Conservation (phyloP, 257 asterid species). For the Nicotiana otophora region DNA sequence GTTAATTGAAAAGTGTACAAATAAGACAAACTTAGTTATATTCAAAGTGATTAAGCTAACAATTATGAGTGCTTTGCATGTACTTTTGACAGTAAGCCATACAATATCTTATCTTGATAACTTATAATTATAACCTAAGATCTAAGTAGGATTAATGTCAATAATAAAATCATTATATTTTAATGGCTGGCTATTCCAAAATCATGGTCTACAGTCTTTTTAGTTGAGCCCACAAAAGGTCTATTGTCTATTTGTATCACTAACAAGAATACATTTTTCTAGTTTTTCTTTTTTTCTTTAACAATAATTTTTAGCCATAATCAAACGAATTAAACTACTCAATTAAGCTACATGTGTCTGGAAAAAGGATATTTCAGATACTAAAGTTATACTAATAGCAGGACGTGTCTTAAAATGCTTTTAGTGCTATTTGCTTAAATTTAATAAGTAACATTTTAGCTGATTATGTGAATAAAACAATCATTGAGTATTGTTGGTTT, state of each 20-base stretch:
- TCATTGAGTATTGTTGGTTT: too few species aligned
- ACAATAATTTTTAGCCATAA: not conserved
- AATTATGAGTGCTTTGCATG: not conserved
- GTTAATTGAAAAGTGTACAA: not conserved
- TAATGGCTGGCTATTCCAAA: not conserved
- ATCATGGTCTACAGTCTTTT: not conserved
- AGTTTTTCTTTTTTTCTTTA: too few species aligned
- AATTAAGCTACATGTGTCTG: not conserved
- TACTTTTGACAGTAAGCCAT: not conserved
- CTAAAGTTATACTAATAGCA: too few species aligned
- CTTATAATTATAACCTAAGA: not conserved
- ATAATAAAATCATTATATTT: not conserved
- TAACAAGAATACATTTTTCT: not conserved
- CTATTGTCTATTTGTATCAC: not conserved
- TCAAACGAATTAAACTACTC: not conserved
- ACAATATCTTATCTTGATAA: not conserved
- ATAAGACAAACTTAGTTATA: not conserved
- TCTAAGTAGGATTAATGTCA: not conserved
- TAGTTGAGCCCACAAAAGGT: conserved; percentile 11
- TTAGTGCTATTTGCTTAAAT: too few species aligned
- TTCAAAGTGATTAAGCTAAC: not conserved
- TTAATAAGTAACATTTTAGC: too few species aligned
- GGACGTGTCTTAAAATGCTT: too few species aligned
- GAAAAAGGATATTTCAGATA: not conserved
- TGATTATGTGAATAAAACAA: too few species aligned